Conservation (phyloP, 2,329 filamentous ascomycete species). For the Trichoderma aggressivum region DNA sequence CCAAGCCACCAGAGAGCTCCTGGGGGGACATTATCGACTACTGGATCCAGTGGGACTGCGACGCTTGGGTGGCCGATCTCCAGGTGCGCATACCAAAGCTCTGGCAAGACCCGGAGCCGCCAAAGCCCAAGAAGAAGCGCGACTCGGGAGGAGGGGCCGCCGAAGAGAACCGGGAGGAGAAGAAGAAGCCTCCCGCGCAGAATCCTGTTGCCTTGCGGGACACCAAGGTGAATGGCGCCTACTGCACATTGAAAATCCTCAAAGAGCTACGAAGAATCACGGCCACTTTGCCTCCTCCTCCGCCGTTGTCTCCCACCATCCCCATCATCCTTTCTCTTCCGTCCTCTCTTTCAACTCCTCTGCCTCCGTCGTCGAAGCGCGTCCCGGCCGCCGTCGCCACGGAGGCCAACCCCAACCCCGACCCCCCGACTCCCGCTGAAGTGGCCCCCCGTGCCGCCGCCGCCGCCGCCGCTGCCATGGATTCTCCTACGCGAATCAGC, state of each 20-base stretch:
- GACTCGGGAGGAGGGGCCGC: conserved; percentile 29
- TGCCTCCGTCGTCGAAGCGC: conserved; percentile 8
- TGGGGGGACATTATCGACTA: conserved; percentile 73
- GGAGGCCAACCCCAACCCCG: neutral
- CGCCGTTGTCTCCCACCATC: neutral
- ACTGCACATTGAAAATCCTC: conserved; percentile 43
- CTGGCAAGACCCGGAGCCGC: conserved; percentile 53
- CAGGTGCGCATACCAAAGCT: conserved; percentile 56
- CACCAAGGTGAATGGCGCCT: conserved; percentile 45
- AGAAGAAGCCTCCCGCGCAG: conserved; percentile 33
- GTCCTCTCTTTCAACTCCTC: neutral
- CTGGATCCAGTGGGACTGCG: conserved; percentile 72
- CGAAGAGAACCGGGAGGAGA: conserved; percentile 28
- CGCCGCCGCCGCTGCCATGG: neutral
- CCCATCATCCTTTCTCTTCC: neutral
- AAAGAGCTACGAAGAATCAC: conserved; percentile 38
- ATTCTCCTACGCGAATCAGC: neutral
- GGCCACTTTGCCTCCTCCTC: conserved; percentile 19
- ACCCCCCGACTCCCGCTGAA: conserved; percentile 6
- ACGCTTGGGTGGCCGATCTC: conserved; percentile 66
- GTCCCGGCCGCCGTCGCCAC: neutral
- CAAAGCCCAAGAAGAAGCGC: conserved; percentile 39
- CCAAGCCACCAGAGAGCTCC: conserved; percentile 66
- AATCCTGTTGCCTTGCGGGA: conserved; percentile 45
- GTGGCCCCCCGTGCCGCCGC: neutral